Evolutionary conservation across 192 early-diverging fungal species (phyloP).

Genomic region (Gorgonomyces haynaldii): DNA sequence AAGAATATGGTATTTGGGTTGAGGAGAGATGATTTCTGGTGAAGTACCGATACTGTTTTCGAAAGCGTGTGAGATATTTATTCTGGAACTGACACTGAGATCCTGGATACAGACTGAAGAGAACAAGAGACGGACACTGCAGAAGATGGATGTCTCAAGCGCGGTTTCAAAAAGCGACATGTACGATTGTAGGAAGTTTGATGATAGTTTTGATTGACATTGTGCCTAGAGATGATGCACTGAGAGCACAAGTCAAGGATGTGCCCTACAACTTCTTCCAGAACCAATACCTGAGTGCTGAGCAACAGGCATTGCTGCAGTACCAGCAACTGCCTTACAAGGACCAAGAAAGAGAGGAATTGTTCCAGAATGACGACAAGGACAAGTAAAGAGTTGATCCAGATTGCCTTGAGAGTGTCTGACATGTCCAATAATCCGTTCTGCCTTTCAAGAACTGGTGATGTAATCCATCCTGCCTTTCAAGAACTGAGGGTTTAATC

Average conservation of each 20-base stretch:
- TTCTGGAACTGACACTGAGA: conserved; percentile 66
- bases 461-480: no score
- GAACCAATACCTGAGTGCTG: no score
- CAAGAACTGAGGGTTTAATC: conserved; percentile 27
- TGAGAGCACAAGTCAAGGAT: conserved; percentile 2
- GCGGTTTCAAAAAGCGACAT: conserved; percentile 82
- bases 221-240: conserved; percentile 76
- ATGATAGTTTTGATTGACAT: conserved; percentile 78
- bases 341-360: no score
- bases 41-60: conserved; percentile 90
- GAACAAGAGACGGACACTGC: conserved; percentile 90
- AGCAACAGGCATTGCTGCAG: no score
- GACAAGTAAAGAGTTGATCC: no score
- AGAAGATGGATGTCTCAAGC: conserved; percentile 78
- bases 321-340: no score
- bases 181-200: conserved; percentile 62
- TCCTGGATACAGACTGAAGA: conserved; percentile 89
- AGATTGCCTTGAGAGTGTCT: no score
- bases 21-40: conserved; percentile 49
- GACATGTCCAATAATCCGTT: no score
- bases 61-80: conserved; percentile 96
- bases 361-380: no score
- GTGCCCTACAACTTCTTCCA: no score
- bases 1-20: conserved; percentile 38
- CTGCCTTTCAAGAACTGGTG: no score